phyloP scores from a whole-genome alignment of 1,284 basidiomycete species.

The Trichosporon coremiiforme region DNA sequence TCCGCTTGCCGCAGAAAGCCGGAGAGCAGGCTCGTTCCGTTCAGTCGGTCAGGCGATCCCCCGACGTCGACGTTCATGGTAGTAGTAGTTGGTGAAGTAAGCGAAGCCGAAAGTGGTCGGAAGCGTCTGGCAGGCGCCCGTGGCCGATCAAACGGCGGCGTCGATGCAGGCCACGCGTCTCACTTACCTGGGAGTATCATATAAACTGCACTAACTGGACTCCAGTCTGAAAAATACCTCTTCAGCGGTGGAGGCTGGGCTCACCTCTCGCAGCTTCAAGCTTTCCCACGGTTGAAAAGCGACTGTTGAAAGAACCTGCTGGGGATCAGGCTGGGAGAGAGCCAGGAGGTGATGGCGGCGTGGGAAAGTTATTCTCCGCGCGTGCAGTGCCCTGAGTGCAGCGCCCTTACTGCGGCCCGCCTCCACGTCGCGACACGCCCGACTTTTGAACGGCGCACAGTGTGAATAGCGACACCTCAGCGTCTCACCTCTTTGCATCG shows the following conservation, averaged over 20 bases:
- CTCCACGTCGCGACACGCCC: conserved; percentile 21
- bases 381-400: neutral
- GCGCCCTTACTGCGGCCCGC: neutral
- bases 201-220: neutral
- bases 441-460: neutral
- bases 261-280: no score
- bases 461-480: neutral
- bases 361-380: conserved; percentile 8
- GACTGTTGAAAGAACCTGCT: no score
- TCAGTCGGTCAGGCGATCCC: neutral
- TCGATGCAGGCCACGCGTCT: neutral
- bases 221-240: no score
- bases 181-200: neutral
- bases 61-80: conserved; percentile 8
- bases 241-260: no score
- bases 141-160: conserved; percentile 6
- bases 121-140: neutral
- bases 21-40: neutral
- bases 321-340: no score
- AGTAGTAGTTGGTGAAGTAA: neutral
- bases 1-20: neutral
- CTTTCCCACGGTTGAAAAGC: no score
- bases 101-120: neutral
- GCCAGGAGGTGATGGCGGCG: neutral
- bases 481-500: neutral